These are phyloP conservation scores for Blumeria graminis DNA, from an alignment of 2,329 filamentous ascomycete species.

Conservation along the genomic window DNA sequence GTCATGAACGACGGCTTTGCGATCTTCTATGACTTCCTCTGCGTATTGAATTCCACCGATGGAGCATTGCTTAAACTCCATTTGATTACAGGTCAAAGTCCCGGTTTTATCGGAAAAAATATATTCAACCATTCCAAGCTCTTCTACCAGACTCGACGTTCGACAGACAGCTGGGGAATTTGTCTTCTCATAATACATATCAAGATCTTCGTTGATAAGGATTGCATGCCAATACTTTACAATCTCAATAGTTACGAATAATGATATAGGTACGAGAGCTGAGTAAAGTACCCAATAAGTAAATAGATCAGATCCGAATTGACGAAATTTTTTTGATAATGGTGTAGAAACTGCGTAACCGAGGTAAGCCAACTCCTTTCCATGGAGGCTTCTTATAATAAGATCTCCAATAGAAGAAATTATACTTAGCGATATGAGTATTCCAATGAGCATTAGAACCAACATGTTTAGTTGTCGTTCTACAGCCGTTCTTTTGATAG, in stretches of 20 bases:
- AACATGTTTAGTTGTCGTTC: conserved; percentile 84
- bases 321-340: conserved; percentile 32
- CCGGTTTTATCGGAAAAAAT: conserved; percentile 98
- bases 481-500: conserved; percentile 92
- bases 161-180: conserved; percentile 90
- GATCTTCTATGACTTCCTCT: conserved; percentile 76
- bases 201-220: conserved; percentile 87
- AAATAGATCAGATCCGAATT: conserved; percentile 83
- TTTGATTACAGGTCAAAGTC: conserved; percentile 91
- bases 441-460: conserved; percentile 69
- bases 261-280: conserved; percentile 83
- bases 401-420: conserved; percentile 83
- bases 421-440: conserved; percentile 63
- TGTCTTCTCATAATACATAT: conserved; percentile 91
- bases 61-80: conserved; percentile 92
- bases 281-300: conserved; percentile 98
- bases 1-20: conserved; percentile 55
- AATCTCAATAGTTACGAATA: conserved; percentile 92
- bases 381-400: conserved; percentile 43
- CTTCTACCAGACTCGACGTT: conserved; percentile 89
- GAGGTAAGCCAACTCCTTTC: conserved; percentile 46
- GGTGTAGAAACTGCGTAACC: conserved; percentile 35
- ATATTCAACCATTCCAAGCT: conserved; percentile 92
- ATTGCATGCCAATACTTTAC: conserved; percentile 98
- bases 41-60: conserved; percentile 89